A percentile compares a stretch with the other conserved stretches of the same genome.
phyloP scores from a whole-genome alignment of 1,139 yeast genomes.

The Pichia cactophila region DNA sequence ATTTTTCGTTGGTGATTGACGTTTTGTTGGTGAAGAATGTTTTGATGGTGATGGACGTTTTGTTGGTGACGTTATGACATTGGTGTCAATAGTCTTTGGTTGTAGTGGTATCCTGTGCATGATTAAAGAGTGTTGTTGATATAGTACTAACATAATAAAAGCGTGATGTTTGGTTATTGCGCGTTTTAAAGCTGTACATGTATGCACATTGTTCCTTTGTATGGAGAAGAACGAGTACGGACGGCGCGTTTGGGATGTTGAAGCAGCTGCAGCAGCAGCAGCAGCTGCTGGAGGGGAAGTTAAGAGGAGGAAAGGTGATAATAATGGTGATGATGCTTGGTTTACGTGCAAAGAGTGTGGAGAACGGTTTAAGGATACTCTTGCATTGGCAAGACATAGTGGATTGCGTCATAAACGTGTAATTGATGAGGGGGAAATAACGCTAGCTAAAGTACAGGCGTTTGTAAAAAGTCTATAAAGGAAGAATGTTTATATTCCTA shows the following conservation, averaged over 20 bases:
- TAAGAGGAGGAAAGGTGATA: not conserved
- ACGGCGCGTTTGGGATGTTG: slow-evolving; percentile 63
- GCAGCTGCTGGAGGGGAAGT: slow-evolving; percentile 13
- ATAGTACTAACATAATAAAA: no score
- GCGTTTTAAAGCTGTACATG: not conserved
- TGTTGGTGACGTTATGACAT: not conserved
- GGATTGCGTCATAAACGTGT: slow-evolving; percentile 34
- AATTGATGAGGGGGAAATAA: not conserved
- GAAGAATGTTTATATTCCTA: not conserved
- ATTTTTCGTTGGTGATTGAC: slow-evolving; percentile 8
- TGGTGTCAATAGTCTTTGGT: not conserved
- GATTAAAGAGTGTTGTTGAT: not conserved
- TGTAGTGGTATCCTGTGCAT: not conserved
- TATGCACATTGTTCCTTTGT: not conserved
- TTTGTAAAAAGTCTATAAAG: not conserved
- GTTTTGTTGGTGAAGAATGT: slow-evolving; percentile 1
- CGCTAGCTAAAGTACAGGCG: slow-evolving; percentile 2
- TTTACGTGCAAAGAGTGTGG: slow-evolving; percentile 76
- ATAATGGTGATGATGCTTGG: slow-evolving; percentile 41
- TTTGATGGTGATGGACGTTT: not conserved
- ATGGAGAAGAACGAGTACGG: slow-evolving; percentile 31
- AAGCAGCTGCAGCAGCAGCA: slow-evolving; percentile 40
- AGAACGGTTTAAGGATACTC: slow-evolving; percentile 69
- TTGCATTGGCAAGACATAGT: slow-evolving; percentile 75
- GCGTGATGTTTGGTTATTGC: not conserved